These are phyloP conservation scores for Petrea volubilis DNA, from an alignment of 257 asterid genomes.

Conservation along the genomic window DNA sequence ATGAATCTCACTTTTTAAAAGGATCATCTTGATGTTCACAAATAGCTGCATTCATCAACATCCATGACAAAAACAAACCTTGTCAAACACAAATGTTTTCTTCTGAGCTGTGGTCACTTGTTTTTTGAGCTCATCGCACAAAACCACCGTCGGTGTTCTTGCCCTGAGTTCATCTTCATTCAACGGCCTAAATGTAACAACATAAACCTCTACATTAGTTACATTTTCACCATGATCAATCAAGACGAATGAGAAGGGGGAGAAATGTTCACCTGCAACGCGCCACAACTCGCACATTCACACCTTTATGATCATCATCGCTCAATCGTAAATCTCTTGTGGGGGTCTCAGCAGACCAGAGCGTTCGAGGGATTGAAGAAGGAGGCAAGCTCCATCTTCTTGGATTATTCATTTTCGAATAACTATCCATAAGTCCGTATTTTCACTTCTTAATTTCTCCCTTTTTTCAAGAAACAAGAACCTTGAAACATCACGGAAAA, in stretches of 20 bases:
- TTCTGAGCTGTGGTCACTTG: conserved; percentile 41
- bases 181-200: conserved; percentile 41
- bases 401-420: conserved; percentile 20
- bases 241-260: not conserved
- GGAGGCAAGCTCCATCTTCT: conserved; percentile 39
- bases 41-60: conserved; percentile 17
- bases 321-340: conserved; percentile 28
- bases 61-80: conserved; percentile 37
- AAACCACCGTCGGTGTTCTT: conserved; percentile 34
- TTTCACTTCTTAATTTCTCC: not conserved
- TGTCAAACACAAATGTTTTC: conserved; percentile 41
- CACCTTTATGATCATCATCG: conserved; percentile 36
- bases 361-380: conserved; percentile 41
- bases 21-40: not conserved
- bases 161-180: conserved; percentile 44
- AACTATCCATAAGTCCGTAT: conserved; percentile 20
- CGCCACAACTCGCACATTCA: conserved; percentile 45
- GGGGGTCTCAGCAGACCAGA: conserved; percentile 49
- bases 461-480: not conserved
- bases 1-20: not conserved
- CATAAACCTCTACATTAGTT: conserved; percentile 13
- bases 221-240: not conserved
- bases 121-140: conserved; percentile 41
- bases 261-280: conserved; percentile 47
- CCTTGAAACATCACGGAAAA: not conserved